Base-by-base conservation (phyloP, 2,329 filamentous ascomycete genomes). In the Exophiala sp. region DNA sequence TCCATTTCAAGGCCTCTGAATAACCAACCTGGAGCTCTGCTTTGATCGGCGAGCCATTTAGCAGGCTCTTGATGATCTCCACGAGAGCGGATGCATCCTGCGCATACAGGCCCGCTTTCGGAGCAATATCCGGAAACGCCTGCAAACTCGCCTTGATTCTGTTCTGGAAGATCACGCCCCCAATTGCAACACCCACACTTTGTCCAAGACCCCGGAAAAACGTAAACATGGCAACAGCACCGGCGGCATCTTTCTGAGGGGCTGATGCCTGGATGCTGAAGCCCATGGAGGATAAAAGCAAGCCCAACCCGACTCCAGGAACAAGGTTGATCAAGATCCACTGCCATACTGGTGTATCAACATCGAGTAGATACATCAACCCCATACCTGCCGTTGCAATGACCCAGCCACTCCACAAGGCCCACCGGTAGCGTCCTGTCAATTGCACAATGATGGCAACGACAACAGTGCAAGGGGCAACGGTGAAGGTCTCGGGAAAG, bases 81-180 rank as follows among this genome's bases (percentile, higher is more conserved):
- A 64, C 24, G 34, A 63, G 57, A 10, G 16, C 40, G 9, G 54
- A 38, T 3, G 50, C 64, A 39, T 58, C 44, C 7, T 53, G 47
- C 16, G 16, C 16, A 18, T 18, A 48, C 69, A 69, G 3, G 66
- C 66, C 2, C 48, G 43, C 29, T 0, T 53, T 45, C 7, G 65
- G 5, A 2, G 42, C 5, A 1, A 52, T 18, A 34, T 65, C 59
- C 7, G 44, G 41, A 11, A 52, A 34, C 3, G 9, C 16, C 9
- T 20, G 18, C 5, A 38, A 20, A 12, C 40, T 21, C 11, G 50
- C 9, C 18, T 59, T 46, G 32, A 62, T 46, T 1, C 36, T 47
- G n/a, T 55, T 57, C 44, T 69, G 67, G 59, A 70, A 71, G 12
- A 70, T 59, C 3, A 63, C 60, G 1, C 54, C 36, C 1, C 66